Evolutionary conservation across 345 rosid genomes (phyloP), one percentile per base, ranked within the genome.

Genomic region (Sonneratia alba): DNA sequence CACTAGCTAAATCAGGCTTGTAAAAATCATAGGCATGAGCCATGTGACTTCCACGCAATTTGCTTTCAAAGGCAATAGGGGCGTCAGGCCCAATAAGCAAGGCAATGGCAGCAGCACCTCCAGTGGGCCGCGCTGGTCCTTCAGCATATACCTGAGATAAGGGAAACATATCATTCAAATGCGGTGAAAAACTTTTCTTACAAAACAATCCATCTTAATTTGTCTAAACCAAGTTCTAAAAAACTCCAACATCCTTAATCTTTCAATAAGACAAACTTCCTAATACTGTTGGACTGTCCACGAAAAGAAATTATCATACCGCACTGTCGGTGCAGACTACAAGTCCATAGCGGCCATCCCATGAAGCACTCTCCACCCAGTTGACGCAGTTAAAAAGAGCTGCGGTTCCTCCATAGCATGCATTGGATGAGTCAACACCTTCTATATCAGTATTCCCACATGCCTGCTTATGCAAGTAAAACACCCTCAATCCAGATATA

Each of bases 91-190:
- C 99, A 64, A 96, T 78, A 67, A 96, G 81, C 84, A 92, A 85
- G 75, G 93, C 96, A 83, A 96, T 85, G 1, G 99, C 98, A 71
- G 95, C 99, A 7, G 99, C 99, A 82, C 99, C 99, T 75, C 99
- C 99, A 69, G 99, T 96, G 18, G 99, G 98, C 47, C 99, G 85
- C 3, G 99, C 99, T 1, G 99, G 98, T 77, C 99, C 99, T 88
- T 96, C 99, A 10, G 99, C 99, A 81, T 96, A 96, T 66, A 96
- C 99, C 99, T 96, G 93, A 83, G 74, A 56, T 71, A 63, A 66
- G 53, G 77, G 76, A 70, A 51, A 67, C 6, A 48, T 42, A 65
- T 36, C 22, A 9, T 57, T 22, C 36, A 37, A 8, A 37, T 37
- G 21, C 18, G 6, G 69, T 18, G 48, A 18, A 13, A 38, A 40